These are phyloP conservation scores for Alternaria dauci DNA, from an alignment of 2,329 filamentous ascomycete genomes.

Conservation along the genomic window DNA sequence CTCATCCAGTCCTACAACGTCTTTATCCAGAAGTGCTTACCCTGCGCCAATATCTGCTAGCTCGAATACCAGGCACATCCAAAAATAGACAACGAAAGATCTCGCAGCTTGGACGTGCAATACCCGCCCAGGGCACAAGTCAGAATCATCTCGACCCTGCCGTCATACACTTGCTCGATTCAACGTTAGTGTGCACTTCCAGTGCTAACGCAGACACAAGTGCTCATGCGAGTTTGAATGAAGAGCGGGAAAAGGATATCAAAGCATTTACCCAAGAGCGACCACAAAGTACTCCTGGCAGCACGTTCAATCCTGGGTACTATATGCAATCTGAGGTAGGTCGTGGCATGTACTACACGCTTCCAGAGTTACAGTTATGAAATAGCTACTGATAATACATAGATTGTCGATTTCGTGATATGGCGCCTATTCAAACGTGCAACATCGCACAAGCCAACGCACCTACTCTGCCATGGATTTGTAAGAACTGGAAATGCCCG, in stretches of 20 bases:
- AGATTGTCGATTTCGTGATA: constrained; percentile 65
- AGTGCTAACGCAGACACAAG: constrained; percentile 46
- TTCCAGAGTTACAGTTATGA: background rate
- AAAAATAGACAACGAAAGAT: constrained; percentile 61
- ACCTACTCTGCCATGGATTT: constrained; percentile 86
- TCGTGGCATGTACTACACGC: constrained; percentile 10
- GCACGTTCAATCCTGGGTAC: constrained; percentile 43
- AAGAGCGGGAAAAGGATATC: constrained; percentile 51
- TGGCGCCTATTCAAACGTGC: constrained; percentile 76
- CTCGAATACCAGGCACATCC: constrained; percentile 71
- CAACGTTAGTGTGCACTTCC: constrained; percentile 67
- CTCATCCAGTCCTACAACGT: constrained; percentile 71
- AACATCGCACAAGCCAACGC: constrained; percentile 65
- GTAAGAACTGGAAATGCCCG: constrained; percentile 57
- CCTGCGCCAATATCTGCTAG: constrained; percentile 75
- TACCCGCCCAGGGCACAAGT: constrained; percentile 15
- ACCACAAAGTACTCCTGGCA: constrained; percentile 41
- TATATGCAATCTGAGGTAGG: constrained; percentile 56
- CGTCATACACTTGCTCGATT: constrained; percentile 71
- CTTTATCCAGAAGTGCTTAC: constrained; percentile 73
- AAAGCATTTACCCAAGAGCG: constrained; percentile 57
- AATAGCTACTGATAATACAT: constrained; percentile 23
- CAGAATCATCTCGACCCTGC: constrained; percentile 50
- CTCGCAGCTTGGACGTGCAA: constrained; percentile 43
- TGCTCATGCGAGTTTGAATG: constrained; percentile 59